These are phyloP conservation scores for Lactarius pseudohatsudake DNA, from an alignment of 768 basidiomycete species.

Conservation along the genomic window DNA sequence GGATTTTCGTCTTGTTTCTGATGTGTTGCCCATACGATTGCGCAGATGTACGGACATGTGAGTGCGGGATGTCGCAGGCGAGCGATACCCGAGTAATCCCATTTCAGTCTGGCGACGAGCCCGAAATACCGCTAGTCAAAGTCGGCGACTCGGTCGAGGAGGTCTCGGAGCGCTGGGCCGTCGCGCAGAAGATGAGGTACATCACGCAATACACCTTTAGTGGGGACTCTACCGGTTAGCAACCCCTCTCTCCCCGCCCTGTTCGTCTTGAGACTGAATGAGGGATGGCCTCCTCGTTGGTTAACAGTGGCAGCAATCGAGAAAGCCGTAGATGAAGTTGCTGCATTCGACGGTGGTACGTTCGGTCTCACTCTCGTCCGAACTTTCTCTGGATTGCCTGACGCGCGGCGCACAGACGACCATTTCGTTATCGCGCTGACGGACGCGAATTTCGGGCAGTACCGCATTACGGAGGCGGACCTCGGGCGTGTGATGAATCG, in stretches of 20 bases:
- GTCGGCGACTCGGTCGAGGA: constrained; percentile 50
- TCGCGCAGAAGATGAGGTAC: constrained; percentile 62
- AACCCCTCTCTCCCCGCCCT: neutral
- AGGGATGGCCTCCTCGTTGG: neutral
- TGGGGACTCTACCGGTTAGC: constrained; percentile 61
- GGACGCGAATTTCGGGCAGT: constrained; percentile 68
- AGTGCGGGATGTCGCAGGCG: constrained; percentile 30
- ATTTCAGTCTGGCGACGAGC: constrained; percentile 59
- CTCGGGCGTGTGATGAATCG: constrained; percentile 56
- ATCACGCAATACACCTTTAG: constrained; percentile 68
- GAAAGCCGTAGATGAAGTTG: constrained; percentile 60
- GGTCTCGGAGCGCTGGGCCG: constrained; percentile 62
- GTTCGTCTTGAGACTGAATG: constrained; percentile 7
- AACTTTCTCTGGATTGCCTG: no score
- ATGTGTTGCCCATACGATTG: constrained; percentile 1
- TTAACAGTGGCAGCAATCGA: constrained; percentile 59
- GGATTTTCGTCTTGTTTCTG: neutral
- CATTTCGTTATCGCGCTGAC: constrained; percentile 73
- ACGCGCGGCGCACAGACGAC: constrained; percentile 55
- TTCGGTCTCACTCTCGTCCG: neutral
- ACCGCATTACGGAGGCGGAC: constrained; percentile 59
- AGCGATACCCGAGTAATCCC: neutral
- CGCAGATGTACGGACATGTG: constrained; percentile 64
- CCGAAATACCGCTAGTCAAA: constrained; percentile 54
- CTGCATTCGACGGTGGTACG: constrained; percentile 59